Evolutionary conservation across 352 stramenopile species (phyloP).

Genomic region (Pythium coloratum): DNA sequence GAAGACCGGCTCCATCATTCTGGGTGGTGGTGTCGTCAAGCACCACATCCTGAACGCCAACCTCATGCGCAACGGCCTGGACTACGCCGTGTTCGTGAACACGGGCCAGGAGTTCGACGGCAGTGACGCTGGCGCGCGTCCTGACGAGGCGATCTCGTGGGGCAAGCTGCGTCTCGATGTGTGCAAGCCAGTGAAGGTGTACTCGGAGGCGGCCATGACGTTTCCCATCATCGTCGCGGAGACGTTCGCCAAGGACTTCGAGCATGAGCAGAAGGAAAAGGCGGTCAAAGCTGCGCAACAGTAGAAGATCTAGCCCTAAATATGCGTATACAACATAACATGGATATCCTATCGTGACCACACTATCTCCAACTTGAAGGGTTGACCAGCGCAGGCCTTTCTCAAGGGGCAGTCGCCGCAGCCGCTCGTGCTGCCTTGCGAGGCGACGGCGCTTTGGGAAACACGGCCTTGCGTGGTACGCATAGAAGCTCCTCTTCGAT

Average conservation of each 20-base stretch:
- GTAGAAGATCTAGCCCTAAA: not conserved
- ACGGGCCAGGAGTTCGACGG: conserved; percentile 98
- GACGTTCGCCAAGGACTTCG: conserved; percentile 98
- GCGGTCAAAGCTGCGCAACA: not conserved
- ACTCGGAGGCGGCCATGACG: conserved; percentile 97
- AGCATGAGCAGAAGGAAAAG: conserved; percentile 43
- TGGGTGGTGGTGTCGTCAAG: conserved; percentile 97
- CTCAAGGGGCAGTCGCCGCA: not conserved
- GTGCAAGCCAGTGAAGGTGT: conserved; percentile 94
- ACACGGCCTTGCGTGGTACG: conserved; percentile 59
- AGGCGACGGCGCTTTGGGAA: conserved; percentile 34
- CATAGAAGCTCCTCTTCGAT: conserved; percentile 68
- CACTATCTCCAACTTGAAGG: not conserved
- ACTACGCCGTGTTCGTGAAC: conserved; percentile 99
- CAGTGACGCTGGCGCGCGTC: conserved; percentile 96
- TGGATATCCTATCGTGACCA: not conserved
- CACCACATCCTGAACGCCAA: conserved; percentile 99
- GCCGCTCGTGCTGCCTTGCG: conserved; percentile 12
- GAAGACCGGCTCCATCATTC: conserved; percentile 95
- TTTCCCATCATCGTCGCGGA: conserved; percentile 99
- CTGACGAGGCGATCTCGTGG: conserved; percentile 99
- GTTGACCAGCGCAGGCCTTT: too few relatives aligned
- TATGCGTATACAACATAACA: not conserved
- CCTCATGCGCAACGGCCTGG: conserved; percentile 99
- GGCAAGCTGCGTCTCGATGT: conserved; percentile 96